Conservation (phyloP, 1,284 basidiomycete species). For the Cystobasidium pallidum region DNA sequence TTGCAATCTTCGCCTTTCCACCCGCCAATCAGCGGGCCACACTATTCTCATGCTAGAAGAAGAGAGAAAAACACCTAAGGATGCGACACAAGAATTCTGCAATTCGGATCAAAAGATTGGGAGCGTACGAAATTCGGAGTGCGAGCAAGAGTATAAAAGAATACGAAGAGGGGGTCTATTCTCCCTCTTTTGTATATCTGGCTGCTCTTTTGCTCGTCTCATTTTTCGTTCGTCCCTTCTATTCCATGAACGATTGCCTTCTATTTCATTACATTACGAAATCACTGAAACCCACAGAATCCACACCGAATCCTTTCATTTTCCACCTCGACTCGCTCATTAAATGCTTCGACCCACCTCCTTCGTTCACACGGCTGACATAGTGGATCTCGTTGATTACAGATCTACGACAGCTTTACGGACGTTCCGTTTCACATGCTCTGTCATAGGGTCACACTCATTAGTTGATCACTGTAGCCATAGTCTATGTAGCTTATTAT, state of each 20-base stretch:
- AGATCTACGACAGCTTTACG: too few species aligned
- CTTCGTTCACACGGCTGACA: too few species aligned
- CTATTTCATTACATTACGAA: constrained; percentile 16
- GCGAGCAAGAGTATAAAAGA: not conserved
- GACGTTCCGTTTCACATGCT: too few species aligned
- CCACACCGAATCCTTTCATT: too few species aligned
- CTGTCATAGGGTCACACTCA: too few species aligned
- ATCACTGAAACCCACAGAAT: constrained; percentile 8
- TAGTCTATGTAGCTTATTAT: not conserved
- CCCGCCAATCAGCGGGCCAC: too few species aligned
- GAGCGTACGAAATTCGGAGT: not conserved
- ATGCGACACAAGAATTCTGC: constrained; percentile 43
- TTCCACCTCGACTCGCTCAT: too few species aligned
- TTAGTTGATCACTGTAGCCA: not conserved
- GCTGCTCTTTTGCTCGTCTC: constrained; percentile 12
- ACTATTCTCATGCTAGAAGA: too few species aligned
- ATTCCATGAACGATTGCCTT: constrained; percentile 29
- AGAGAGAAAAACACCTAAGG: not conserved
- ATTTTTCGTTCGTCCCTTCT: too few species aligned
- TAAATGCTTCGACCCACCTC: too few species aligned
- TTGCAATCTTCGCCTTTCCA: not conserved
- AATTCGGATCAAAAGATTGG: constrained; percentile 26
- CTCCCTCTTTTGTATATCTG: not conserved
- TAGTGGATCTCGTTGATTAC: too few species aligned
- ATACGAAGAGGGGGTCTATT: not conserved